These are phyloP conservation scores for Boletus fagicola DNA, from an alignment of 768 basidiomycete genomes.

Conservation along the genomic window DNA sequence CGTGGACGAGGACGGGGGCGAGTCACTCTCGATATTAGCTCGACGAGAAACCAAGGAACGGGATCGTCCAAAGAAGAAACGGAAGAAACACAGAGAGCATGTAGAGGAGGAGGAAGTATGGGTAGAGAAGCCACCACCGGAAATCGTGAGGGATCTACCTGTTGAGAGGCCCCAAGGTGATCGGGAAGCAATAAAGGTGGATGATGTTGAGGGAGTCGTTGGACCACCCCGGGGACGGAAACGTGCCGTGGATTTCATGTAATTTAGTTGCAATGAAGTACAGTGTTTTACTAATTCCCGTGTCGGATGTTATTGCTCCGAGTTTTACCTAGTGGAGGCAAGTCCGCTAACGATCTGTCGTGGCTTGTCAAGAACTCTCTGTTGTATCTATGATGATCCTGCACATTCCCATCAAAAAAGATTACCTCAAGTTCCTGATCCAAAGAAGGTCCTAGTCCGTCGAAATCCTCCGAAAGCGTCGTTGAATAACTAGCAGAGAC, in stretches of 20 bases:
- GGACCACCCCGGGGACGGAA: constrained; percentile 50
- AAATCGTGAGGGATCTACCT: constrained; percentile 42
- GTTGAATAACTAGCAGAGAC: background rate
- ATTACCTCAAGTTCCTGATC: background rate
- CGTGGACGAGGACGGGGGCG: constrained; percentile 61
- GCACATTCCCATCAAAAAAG: background rate
- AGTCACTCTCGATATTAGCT: constrained; percentile 30
- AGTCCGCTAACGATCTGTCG: too few species aligned
- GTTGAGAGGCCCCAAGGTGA: constrained; percentile 12
- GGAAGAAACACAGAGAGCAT: constrained; percentile 37
- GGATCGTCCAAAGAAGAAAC: constrained; percentile 42
- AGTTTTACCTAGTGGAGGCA: background rate
- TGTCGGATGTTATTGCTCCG: background rate
- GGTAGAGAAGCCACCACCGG: constrained; percentile 62
- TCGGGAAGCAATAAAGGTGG: constrained; percentile 7
- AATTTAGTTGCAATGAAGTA: constrained; percentile 17
- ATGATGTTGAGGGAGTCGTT: constrained; percentile 19
- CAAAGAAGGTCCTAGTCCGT: background rate
- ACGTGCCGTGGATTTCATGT: constrained; percentile 76
- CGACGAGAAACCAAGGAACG: constrained; percentile 36
- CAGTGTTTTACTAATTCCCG: background rate
- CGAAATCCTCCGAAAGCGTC: background rate
- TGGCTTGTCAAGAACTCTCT: background rate
- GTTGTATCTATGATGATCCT: background rate
- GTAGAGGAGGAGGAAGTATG: constrained; percentile 58